A percentile compares a stretch with the other conserved stretches of the same genome.
Conservation (phyloP, 2,329 filamentous ascomycete species). For the Talaromyces pinophilus region DNA sequence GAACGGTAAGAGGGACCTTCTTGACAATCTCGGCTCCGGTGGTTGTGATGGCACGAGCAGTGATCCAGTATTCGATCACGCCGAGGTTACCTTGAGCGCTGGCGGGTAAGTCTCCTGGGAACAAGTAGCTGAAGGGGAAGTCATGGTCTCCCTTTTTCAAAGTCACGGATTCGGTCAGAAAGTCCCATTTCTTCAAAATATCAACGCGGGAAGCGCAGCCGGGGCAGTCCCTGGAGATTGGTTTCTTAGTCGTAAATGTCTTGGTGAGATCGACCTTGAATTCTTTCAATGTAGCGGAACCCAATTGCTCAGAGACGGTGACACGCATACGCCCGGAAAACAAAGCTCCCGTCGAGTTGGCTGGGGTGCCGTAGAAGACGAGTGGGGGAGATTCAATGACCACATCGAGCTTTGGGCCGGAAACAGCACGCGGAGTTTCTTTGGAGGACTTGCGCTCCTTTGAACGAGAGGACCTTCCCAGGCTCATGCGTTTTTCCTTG, state of each 20-base stretch:
- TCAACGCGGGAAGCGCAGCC: slow-evolving; percentile 73
- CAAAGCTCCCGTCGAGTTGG: slow-evolving; percentile 77
- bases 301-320: slow-evolving; percentile 64
- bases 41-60: slow-evolving; percentile 63
- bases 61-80: slow-evolving; percentile 75
- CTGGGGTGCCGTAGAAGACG: slow-evolving; percentile 75
- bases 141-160: slow-evolving; percentile 63
- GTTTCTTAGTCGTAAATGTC: slow-evolving; percentile 74
- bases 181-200: slow-evolving; percentile 76
- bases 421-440: slow-evolving; percentile 35
- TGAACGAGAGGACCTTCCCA: slow-evolving; percentile 39
- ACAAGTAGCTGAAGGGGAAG: slow-evolving; percentile 85
- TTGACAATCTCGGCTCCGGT: slow-evolving; percentile 65
- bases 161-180: slow-evolving; percentile 59
- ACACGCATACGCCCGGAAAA: slow-evolving; percentile 81
- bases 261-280: slow-evolving; percentile 73
- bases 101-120: slow-evolving; percentile 83
- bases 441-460: slow-evolving; percentile 37
- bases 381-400: slow-evolving; percentile 83
- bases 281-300: slow-evolving; percentile 64
- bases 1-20: slow-evolving; percentile 68
- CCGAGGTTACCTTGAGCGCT: slow-evolving; percentile 73
- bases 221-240: slow-evolving; percentile 74
- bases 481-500: slow-evolving; percentile 46
- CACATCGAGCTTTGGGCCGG: slow-evolving; percentile 58